Evolutionary conservation across 2,329 filamentous ascomycete genomes (phyloP).

Genomic region (Ophiostoma triangulosporum): DNA sequence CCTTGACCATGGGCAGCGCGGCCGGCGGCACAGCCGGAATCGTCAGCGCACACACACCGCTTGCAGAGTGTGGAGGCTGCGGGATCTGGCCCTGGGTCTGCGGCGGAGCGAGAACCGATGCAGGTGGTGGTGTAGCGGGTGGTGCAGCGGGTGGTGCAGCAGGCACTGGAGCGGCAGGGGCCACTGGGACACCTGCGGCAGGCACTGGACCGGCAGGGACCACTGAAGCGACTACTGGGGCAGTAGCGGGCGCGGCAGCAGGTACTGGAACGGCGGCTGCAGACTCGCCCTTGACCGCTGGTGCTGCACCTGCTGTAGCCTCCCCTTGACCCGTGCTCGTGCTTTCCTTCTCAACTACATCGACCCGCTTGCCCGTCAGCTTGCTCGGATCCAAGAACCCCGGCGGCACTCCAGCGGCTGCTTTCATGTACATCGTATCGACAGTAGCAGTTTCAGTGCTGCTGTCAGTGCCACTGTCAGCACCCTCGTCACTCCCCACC

Average conservation of each 20-base stretch:
- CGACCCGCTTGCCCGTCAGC: slow-evolving; percentile 11
- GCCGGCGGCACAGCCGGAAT: neutral
- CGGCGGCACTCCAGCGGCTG: slow-evolving; percentile 66
- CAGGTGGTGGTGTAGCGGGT: neutral
- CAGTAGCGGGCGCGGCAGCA: neutral
- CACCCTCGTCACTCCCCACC: slow-evolving; percentile 42
- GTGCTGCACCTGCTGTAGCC: no score
- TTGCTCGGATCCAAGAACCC: slow-evolving; percentile 41
- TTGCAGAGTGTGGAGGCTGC: neutral
- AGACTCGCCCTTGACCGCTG: neutral
- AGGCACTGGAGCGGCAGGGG: neutral
- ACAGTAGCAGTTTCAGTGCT: neutral
- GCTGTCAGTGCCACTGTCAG: slow-evolving; percentile 20
- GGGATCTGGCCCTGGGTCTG: neutral
- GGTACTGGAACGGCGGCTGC: neutral
- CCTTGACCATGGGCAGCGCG: neutral
- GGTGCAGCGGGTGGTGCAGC: neutral
- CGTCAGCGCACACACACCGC: neutral
- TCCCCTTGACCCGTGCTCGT: neutral
- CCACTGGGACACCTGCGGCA: neutral
- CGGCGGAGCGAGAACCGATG: neutral
- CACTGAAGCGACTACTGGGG: neutral
- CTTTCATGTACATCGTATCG: slow-evolving; percentile 30
- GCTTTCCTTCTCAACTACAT: slow-evolving; percentile 6
- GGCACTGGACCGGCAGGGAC: neutral